These are phyloP conservation scores for Monosporascus ibericus DNA, from an alignment of 2,329 filamentous ascomycete genomes.

Conservation along the genomic window DNA sequence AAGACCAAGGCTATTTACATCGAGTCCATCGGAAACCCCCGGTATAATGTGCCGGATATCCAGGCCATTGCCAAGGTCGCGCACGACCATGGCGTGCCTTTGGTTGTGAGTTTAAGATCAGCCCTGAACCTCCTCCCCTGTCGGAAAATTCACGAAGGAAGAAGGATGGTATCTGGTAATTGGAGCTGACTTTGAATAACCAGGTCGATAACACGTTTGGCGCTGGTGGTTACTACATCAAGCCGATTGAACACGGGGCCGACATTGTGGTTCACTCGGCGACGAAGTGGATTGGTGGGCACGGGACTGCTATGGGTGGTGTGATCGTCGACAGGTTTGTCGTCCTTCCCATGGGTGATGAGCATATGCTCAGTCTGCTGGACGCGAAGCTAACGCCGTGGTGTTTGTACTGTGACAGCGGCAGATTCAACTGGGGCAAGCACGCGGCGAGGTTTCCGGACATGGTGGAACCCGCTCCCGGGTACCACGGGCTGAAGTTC, in stretches of 20 bases:
- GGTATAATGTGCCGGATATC: conserved; percentile 53
- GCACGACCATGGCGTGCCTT: conserved; percentile 31
- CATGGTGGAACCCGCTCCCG: conserved; percentile 61
- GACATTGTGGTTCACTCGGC: conserved; percentile 68
- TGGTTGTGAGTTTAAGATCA: conserved; percentile 28
- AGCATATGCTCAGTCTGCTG: too few relatives aligned
- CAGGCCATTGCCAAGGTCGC: conserved; percentile 59
- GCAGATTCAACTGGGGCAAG: conserved; percentile 68
- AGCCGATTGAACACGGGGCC: conserved; percentile 60
- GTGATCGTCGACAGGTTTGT: conserved; percentile 53
- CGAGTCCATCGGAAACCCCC: conserved; percentile 27
- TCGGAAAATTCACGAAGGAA: too few relatives aligned
- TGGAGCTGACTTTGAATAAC: too few relatives aligned
- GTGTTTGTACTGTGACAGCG: conserved; percentile 17
- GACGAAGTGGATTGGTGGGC: conserved; percentile 70
- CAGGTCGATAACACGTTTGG: conserved; percentile 61
- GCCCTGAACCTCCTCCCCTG: too few relatives aligned
- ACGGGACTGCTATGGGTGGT: conserved; percentile 65
- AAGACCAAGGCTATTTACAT: conserved; percentile 26
- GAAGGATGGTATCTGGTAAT: too few relatives aligned
- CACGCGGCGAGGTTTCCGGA: conserved; percentile 59
- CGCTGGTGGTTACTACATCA: conserved; percentile 60
- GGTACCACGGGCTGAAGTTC: conserved; percentile 66
- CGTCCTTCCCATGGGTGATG: too few relatives aligned
- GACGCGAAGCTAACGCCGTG: too few relatives aligned